Percentiles rank a stretch among this genome's conserved stretches.
Evolutionary conservation across 345 rosid species (phyloP).

Genomic region (Toxicodendron radicans): DNA sequence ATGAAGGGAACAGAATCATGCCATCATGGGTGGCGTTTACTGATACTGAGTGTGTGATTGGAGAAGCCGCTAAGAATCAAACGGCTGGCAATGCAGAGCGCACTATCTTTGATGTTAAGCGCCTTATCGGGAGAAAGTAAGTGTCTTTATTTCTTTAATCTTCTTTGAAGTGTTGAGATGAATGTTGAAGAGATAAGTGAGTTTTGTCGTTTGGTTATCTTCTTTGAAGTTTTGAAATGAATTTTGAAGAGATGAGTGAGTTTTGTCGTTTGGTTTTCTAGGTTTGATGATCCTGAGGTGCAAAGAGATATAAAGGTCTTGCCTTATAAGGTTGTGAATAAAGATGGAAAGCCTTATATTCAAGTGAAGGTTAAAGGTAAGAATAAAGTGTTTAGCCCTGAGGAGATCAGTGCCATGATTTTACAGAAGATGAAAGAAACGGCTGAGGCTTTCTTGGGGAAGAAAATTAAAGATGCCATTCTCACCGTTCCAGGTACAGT

Average conservation of each 20-base stretch:
- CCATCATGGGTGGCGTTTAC: slow-evolving; percentile 76
- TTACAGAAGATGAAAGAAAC: slow-evolving; percentile 60
- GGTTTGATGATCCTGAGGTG: slow-evolving; percentile 49
- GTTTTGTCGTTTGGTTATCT: neutral
- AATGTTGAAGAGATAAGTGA: too few relatives aligned
- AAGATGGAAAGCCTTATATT: slow-evolving; percentile 38
- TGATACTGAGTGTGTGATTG: slow-evolving; percentile 61
- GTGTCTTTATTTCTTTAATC: neutral
- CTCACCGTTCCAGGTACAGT: slow-evolving; percentile 52
- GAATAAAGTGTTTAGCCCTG: slow-evolving; percentile 57
- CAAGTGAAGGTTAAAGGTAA: slow-evolving; percentile 50
- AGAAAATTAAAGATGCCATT: slow-evolving; percentile 53
- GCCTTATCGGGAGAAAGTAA: slow-evolving; percentile 55
- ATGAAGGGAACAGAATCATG: slow-evolving; percentile 65
- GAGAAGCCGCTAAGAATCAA: slow-evolving; percentile 69
- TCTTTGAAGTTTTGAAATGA: neutral
- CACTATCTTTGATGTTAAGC: slow-evolving; percentile 53
- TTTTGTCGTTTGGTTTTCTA: neutral
- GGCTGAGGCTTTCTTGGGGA: slow-evolving; percentile 58
- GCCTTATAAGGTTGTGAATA: slow-evolving; percentile 52
- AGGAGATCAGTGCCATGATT: slow-evolving; percentile 63
- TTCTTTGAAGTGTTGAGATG: neutral
- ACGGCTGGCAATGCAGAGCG: slow-evolving; percentile 50
- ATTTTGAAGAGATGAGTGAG: too few relatives aligned
- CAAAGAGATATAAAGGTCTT: slow-evolving; percentile 56